Percentiles rank a stretch among this genome's conserved stretches.
These are phyloP conservation scores for Zygosaccharomyces sapae DNA, from an alignment of 1,139 yeast species.

Conservation along the genomic window DNA sequence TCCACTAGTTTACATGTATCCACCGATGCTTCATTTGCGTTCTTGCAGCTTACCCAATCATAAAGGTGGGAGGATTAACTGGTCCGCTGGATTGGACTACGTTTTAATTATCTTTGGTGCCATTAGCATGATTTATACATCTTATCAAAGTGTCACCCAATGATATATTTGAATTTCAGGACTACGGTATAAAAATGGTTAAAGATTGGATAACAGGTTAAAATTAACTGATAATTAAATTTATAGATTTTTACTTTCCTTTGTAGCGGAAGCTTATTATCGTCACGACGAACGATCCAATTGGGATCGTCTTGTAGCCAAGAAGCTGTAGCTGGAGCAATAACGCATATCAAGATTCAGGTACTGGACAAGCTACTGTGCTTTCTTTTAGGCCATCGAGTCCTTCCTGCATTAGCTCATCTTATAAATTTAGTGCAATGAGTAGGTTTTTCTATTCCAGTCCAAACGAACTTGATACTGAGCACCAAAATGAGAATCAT, in stretches of 20 bases:
- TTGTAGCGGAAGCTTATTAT: background rate
- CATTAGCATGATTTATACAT: conserved; percentile 59
- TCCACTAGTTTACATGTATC: conserved; percentile 78
- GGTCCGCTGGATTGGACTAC: conserved; percentile 41
- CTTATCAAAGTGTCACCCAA: conserved; percentile 49
- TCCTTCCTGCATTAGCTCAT: no score
- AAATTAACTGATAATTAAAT: background rate
- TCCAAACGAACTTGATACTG: conserved; percentile 5
- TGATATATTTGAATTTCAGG: background rate
- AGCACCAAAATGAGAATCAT: background rate
- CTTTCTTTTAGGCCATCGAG: no score
- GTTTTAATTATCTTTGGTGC: conserved; percentile 53
- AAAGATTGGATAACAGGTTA: background rate
- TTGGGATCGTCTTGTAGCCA: background rate
- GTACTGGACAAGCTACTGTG: no score
- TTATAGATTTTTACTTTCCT: background rate
- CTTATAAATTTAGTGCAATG: conserved; percentile 8
- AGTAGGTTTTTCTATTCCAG: conserved; percentile 17
- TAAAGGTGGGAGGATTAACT: conserved; percentile 21
- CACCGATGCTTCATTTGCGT: conserved; percentile 62
- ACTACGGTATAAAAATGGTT: background rate
- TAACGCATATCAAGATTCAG: background rate
- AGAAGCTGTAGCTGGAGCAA: background rate
- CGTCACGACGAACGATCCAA: background rate
- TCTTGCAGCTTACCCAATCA: conserved; percentile 36